Percentiles rank a stretch among this genome's conserved stretches.
These are phyloP conservation scores for Suillus americanus DNA, from an alignment of 768 basidiomycete species.

Conservation along the genomic window DNA sequence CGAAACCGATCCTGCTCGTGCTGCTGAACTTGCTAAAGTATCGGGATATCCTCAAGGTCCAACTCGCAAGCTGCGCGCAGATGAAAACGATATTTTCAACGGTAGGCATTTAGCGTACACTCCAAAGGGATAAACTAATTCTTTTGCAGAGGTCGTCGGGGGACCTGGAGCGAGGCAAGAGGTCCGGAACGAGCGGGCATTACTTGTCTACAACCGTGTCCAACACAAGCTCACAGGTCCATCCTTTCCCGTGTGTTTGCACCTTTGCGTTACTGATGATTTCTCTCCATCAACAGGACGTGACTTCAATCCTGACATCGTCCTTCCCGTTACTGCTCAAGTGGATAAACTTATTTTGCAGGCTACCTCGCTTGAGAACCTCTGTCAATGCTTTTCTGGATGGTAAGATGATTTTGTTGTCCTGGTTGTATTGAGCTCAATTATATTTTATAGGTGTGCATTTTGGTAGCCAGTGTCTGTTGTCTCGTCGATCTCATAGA, in stretches of 20 bases:
- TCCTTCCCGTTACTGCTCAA: conserved; percentile 74
- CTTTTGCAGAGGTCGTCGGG: conserved; percentile 39
- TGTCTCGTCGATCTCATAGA: conserved; percentile 13
- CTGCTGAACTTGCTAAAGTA: conserved; percentile 62
- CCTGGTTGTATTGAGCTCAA: neutral
- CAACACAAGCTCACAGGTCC: conserved; percentile 91
- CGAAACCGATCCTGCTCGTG: conserved; percentile 52
- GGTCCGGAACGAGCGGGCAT: conserved; percentile 85
- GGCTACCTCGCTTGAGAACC: conserved; percentile 90
- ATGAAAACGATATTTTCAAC: conserved; percentile 93
- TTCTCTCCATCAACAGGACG: conserved; percentile 50
- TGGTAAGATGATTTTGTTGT: conserved; percentile 51
- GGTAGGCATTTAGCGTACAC: conserved; percentile 44
- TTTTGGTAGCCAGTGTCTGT: conserved; percentile 56
- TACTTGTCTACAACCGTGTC: conserved; percentile 92
- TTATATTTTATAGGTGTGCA: conserved; percentile 51
- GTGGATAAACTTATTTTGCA: conserved; percentile 93
- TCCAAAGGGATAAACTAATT: conserved; percentile 8
- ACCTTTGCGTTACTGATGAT: neutral
- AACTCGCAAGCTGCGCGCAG: conserved; percentile 78
- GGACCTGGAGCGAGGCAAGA: conserved; percentile 70
- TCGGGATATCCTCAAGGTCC: conserved; percentile 79
- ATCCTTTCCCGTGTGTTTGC: conserved; percentile 15
- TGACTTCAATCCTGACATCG: conserved; percentile 87
- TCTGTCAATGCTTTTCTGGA: conserved; percentile 96